Evolutionary conservation across 2,329 filamentous ascomycete species (phyloP), one percentile per base, ranked within the genome.

Genomic region (Monilinia fructicola): DNA sequence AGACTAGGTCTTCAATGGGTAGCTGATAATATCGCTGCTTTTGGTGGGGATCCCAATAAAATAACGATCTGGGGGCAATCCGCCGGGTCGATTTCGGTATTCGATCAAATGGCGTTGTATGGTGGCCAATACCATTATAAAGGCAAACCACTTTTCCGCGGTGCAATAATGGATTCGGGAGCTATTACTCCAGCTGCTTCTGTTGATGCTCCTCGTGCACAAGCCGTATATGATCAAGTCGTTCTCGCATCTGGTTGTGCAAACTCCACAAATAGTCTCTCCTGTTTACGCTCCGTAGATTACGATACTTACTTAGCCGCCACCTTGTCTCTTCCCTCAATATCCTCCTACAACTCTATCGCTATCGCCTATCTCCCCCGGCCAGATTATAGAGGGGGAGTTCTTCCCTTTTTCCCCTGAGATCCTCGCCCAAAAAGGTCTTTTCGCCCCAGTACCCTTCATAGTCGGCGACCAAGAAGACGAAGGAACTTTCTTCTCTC

Each of bases 401-500:
- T 83, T 5, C 81, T 93, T 11, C 82, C 85, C 0, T 79, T 79
- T 83, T 2, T 90, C 85, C 7, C 87, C 90, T 0, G 90, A 93
- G 0, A 65, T 82, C 0, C 79, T 91, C 5, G 78, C 83, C 1
- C 65, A 71, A 2, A 72, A 75, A 0, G 86, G 87, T 18, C 81
- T 81, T 68, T 88, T 85, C 69, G 82, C 86, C 10, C 80, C 81
- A 16, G 83, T 89, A 0, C 87, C 87, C 2, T 83, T 88, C 74
- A 88, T 89, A 66, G 83, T 90, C 50, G 90, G 91, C 53, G 84
- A 92, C 74, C 89, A 92, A 76, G 90, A 93, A 79, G 91, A 94
- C 74, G 90, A 94, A 77, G 90, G 90, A 23, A 92, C 90, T 0
- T 77, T 93, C 3, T 92, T 93, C 74, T 81, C 87, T 9, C 79